These are phyloP conservation scores for Begonia fuchsioides DNA, from an alignment of 306 rosid species.

Conservation along the genomic window DNA sequence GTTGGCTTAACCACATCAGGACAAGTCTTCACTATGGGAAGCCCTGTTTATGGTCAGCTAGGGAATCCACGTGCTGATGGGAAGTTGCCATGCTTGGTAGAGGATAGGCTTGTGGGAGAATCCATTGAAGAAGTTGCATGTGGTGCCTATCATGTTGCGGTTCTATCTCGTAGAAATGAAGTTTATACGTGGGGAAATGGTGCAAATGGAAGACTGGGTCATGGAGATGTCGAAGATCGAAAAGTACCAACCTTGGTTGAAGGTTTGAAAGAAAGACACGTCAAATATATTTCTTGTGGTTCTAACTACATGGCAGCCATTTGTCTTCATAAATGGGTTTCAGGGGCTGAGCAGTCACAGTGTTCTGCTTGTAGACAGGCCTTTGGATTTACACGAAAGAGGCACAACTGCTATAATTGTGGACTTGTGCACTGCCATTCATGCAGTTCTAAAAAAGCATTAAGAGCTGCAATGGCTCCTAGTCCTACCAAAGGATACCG, in stretches of 20 bases:
- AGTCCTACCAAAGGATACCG: slow-evolving; percentile 78
- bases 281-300: slow-evolving; percentile 82
- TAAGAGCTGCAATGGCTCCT: slow-evolving; percentile 84
- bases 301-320: slow-evolving; percentile 82
- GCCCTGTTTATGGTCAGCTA: slow-evolving; percentile 97
- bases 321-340: slow-evolving; percentile 98
- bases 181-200: slow-evolving; percentile 99
- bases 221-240: slow-evolving; percentile 93
- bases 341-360: slow-evolving; percentile 90
- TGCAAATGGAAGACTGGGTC: slow-evolving; percentile 97
- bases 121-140: slow-evolving; percentile 73
- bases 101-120: slow-evolving; percentile 60
- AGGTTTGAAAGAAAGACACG: slow-evolving; percentile 81
- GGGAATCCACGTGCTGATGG: slow-evolving; percentile 88
- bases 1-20: slow-evolving; percentile 82
- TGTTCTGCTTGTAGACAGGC: slow-evolving; percentile 97
- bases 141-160: slow-evolving; percentile 94
- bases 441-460: slow-evolving; percentile 83
- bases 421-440: slow-evolving; percentile 99
- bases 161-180: slow-evolving; percentile 81
- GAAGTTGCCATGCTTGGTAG: slow-evolving; percentile 73
- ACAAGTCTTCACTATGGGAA: slow-evolving; percentile 81
- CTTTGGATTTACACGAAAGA: slow-evolving; percentile 90
- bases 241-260: slow-evolving; percentile 73
- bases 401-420: slow-evolving; percentile 97